Evolutionary conservation across 768 basidiomycete genomes (phyloP).

Genomic region (Lactifluus piperatus): DNA sequence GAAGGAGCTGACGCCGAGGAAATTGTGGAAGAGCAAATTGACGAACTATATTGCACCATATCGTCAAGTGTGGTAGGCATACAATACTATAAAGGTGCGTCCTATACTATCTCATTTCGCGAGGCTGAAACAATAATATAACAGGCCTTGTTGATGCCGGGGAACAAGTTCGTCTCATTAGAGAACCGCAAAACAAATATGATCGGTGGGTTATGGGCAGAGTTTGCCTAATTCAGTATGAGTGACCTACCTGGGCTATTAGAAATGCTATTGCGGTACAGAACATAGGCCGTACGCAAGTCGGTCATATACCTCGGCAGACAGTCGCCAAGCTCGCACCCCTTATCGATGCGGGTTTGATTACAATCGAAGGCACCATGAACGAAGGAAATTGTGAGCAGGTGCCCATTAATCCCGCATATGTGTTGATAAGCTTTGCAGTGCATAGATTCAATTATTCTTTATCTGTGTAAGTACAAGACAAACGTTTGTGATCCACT

Average conservation of each 20-base stretch:
- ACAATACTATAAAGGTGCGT: conserved; percentile 67
- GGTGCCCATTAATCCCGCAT: background rate
- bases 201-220: conserved; percentile 41
- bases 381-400: conserved; percentile 59
- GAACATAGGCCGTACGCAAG: conserved; percentile 67
- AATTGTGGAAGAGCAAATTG: conserved; percentile 25
- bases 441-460: conserved; percentile 43
- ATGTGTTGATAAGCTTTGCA: conserved; percentile 20
- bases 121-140: background rate
- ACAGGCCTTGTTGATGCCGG: conserved; percentile 69
- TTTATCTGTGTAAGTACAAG: conserved; percentile 47
- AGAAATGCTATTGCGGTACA: conserved; percentile 77
- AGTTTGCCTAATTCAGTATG: background rate
- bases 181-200: conserved; percentile 60
- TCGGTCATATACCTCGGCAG: conserved; percentile 67
- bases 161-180: conserved; percentile 61
- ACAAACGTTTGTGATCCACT: background rate
- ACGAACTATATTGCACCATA: conserved; percentile 61
- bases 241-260: background rate
- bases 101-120: background rate
- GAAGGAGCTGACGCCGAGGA: conserved; percentile 15
- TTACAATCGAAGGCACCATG: conserved; percentile 67
- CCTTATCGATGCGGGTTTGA: conserved; percentile 51
- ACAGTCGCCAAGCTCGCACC: conserved; percentile 56
- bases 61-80: conserved; percentile 67